Base-by-base conservation (phyloP, 768 basidiomycete genomes). In the Lactifluus subvellereus region DNA sequence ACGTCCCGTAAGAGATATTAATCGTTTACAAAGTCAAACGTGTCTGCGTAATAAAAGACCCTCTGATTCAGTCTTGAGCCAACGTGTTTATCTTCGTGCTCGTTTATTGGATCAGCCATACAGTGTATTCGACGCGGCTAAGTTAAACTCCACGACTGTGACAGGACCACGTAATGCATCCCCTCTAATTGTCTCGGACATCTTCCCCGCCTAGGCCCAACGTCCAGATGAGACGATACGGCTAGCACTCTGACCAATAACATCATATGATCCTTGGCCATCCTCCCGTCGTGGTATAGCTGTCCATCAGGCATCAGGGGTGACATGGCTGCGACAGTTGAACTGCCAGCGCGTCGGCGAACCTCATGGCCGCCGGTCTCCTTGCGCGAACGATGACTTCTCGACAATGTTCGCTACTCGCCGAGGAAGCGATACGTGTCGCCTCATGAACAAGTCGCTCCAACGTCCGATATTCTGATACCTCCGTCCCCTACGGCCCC, bases 371-470 rank as follows among this genome's bases (percentile, higher is more conserved):
- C 13, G 50, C 33, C 13, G 61, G 61, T 54, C 60, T 58, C 35
- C 18, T 52, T 14, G 58, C 65, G 11, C 65, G 35, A 33, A 63
- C 58, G 22, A 59, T 59, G 38, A 57, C 54, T 47, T 62, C 57
- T 20, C 38, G 48, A 35, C 61, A 35, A 49, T 61, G 65, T 35
- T 35, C 52, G 33, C 42, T 60, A 33, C 48, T 58, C 20, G 42
- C 54, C 11, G 33, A 37, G 11, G 56, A 61, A 30, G 65, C 65
- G n/a, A 55, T 58, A 53, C 52, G 61, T 10, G 56, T 27, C 20
- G 61, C 48, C 42, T 62, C 65, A 11, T 62, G 57, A 18, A 66
- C 65, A 8, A 62, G 54, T 20, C 49, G 54, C 35, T 62, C 61
- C 30, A 66, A 53, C 53, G 57, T 62, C 20, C 47, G 27, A 27